Percentiles rank a stretch among this genome's conserved stretches.
These are phyloP conservation scores for Leptosphaerulina australis DNA, from an alignment of 2,329 filamentous ascomycete species.

Conservation along the genomic window DNA sequence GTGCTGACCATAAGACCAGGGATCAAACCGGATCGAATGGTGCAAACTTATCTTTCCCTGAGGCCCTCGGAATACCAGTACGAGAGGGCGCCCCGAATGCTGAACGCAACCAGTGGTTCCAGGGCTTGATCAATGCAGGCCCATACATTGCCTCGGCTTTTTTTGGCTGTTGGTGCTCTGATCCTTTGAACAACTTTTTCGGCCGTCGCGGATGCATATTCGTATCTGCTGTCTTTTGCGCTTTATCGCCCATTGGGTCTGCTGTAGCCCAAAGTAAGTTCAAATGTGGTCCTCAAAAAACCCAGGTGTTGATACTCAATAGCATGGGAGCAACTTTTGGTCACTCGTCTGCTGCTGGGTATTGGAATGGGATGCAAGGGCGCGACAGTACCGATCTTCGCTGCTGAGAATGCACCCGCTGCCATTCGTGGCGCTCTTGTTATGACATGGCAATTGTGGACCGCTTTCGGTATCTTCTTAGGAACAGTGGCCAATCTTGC, in stretches of 20 bases:
- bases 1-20: not conserved
- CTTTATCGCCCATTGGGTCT: slow-evolving; percentile 25
- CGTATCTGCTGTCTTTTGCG: slow-evolving; percentile 28
- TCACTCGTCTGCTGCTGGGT: slow-evolving; percentile 47
- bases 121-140: slow-evolving; percentile 29
- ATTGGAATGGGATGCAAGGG: slow-evolving; percentile 56
- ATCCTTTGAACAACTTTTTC: slow-evolving; percentile 31
- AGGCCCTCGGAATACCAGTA: slow-evolving; percentile 57
- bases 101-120: slow-evolving; percentile 30
- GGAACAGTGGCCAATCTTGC: slow-evolving; percentile 50
- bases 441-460: slow-evolving; percentile 56
- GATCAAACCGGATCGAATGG: slow-evolving; percentile 58
- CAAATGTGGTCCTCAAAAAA: slow-evolving; percentile 15
- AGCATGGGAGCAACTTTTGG: slow-evolving; percentile 50
- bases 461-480: slow-evolving; percentile 55
- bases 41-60: slow-evolving; percentile 65
- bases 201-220: slow-evolving; percentile 34
- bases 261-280: slow-evolving; percentile 26
- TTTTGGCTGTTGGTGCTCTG: slow-evolving; percentile 28
- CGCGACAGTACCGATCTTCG: slow-evolving; percentile 54
- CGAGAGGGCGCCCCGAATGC: slow-evolving; percentile 18
- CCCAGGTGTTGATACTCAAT: not conserved
- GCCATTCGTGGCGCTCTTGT: slow-evolving; percentile 57
- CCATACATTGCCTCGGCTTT: slow-evolving; percentile 25
- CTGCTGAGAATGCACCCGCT: slow-evolving; percentile 56